Percentiles rank a stretch among this genome's conserved stretches.
Evolutionary conservation across 164 flowering plant genomes (phyloP).

Genomic region (Magnolia officinalis): DNA sequence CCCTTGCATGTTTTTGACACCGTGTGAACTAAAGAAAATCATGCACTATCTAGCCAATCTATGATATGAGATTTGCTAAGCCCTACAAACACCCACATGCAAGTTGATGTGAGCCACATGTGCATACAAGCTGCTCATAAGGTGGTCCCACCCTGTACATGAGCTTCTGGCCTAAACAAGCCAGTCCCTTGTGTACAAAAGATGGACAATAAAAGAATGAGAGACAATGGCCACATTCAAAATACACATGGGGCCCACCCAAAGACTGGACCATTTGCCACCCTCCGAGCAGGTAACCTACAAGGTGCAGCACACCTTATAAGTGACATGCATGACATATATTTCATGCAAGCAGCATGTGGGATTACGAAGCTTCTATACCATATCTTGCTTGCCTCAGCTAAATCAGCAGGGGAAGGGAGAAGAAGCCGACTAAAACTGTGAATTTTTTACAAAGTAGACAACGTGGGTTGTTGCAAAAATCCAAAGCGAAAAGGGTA

Average conservation of each 20-base stretch:
- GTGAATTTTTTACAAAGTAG: background rate
- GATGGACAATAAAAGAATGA: background rate
- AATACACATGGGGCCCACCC: background rate
- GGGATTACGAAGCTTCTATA: background rate
- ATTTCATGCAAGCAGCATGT: background rate
- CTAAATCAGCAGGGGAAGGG: background rate
- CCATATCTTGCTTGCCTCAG: background rate
- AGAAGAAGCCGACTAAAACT: background rate
- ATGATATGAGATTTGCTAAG: too few species aligned
- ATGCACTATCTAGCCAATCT: background rate
- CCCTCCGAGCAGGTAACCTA: background rate
- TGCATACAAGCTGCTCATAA: too few species aligned
- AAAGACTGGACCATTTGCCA: background rate
- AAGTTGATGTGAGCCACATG: too few species aligned
- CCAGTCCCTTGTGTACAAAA: background rate
- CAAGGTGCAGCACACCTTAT: background rate
- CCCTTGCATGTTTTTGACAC: background rate
- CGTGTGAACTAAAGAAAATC: background rate
- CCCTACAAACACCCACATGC: too few species aligned
- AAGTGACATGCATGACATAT: background rate
- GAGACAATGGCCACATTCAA: background rate
- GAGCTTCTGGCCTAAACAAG: background rate
- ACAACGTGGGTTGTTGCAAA: background rate
- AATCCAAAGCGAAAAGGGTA: background rate
- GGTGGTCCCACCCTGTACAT: too few species aligned